Evolutionary conservation across 1,284 basidiomycete genomes (phyloP), one percentile per base, ranked within the genome.

Genomic region (Butyriboletus regius): DNA sequence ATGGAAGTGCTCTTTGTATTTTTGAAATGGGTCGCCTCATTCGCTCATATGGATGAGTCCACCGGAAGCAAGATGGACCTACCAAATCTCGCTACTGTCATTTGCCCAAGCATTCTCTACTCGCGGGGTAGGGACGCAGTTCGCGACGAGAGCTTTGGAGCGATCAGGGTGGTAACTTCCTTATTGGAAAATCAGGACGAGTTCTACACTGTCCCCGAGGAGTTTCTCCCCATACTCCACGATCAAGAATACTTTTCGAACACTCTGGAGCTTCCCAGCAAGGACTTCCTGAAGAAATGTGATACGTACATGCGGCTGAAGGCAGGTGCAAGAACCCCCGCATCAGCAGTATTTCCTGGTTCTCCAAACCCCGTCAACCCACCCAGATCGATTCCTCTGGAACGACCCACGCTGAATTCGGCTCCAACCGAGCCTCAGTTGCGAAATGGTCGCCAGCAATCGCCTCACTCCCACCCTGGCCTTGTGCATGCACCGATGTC

Each of bases 41-140:
- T 99, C 69, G 93, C 95, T 40, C 94, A 98, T 70, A 83, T 96
- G 71, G 95, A 98, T 66, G 94, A 95, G 63, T 92, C 95, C 68
- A 98, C 95, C 0, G 95, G 95, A 34, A 94, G 90, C 73, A 95
- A 95, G 73, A 99, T 99, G 95, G 95, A 99, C 69, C 74, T 98
- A 44, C 80, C 81, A 32, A 99, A 99, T 67, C 76, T 99, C 56
- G 93, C 95, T n/a, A 97, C 92, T 13, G 96, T 98, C 66, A 93
- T 98, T 58, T 89, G 89, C 60, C 96, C 96, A 7, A 97, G 91
- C 61, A 96, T 99, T 58, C 79, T 99, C 48, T 84, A 85, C 58
- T 85, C 92, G 31, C 83, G 91, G 55, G 85, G 87, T 33, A 80
- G 83, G 54, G 91, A 97, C 64, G 86, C 91, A 3, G 83, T 89